A percentile compares a stretch with the other conserved stretches of the same genome.
These are phyloP conservation scores for Ogataea philodendri DNA, from an alignment of 805 yeast species.

Conservation along the genomic window DNA sequence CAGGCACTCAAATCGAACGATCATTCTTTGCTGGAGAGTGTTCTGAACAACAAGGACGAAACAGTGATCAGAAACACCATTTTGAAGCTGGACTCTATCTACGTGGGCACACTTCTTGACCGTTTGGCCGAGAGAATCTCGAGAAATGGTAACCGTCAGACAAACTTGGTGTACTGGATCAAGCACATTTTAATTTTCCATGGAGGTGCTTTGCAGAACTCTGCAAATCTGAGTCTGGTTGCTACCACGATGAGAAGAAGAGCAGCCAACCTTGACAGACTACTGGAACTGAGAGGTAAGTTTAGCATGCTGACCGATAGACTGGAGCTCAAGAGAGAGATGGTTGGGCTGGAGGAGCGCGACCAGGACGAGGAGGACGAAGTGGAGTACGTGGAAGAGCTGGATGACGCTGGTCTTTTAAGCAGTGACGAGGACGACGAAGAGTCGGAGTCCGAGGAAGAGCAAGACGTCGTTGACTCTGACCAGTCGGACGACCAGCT, in stretches of 20 bases:
- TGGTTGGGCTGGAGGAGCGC: slow-evolving; percentile 31
- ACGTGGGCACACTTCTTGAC: slow-evolving; percentile 50
- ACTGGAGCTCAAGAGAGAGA: slow-evolving; percentile 40
- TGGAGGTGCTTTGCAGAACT: slow-evolving; percentile 46
- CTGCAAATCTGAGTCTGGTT: slow-evolving; percentile 46
- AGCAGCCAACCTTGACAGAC: slow-evolving; percentile 47
- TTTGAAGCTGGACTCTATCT: slow-evolving; percentile 45
- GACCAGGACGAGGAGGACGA: slow-evolving; percentile 33
- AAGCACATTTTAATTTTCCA: slow-evolving; percentile 56
- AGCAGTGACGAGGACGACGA: slow-evolving; percentile 26
- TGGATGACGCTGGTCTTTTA: slow-evolving; percentile 47
- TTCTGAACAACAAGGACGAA: slow-evolving; percentile 57
- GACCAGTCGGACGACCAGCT: slow-evolving; percentile 42
- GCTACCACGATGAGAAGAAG: slow-evolving; percentile 48
- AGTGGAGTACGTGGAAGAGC: slow-evolving; percentile 64
- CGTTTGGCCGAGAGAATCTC: slow-evolving; percentile 51
- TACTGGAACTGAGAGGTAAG: slow-evolving; percentile 51
- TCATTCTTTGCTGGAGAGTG: slow-evolving; percentile 79
- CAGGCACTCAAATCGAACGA: slow-evolving; percentile 90
- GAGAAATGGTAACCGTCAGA: slow-evolving; percentile 49
- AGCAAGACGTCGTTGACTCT: slow-evolving; percentile 39
- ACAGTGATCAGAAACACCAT: slow-evolving; percentile 49
- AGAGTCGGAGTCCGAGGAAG: slow-evolving; percentile 27
- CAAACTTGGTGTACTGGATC: slow-evolving; percentile 52
- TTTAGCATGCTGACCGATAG: slow-evolving; percentile 46